A percentile compares a stretch with the other conserved stretches of the same genome.
These are phyloP conservation scores for Croton setiger DNA, from an alignment of 441 rosid genomes.

Conservation along the genomic window DNA sequence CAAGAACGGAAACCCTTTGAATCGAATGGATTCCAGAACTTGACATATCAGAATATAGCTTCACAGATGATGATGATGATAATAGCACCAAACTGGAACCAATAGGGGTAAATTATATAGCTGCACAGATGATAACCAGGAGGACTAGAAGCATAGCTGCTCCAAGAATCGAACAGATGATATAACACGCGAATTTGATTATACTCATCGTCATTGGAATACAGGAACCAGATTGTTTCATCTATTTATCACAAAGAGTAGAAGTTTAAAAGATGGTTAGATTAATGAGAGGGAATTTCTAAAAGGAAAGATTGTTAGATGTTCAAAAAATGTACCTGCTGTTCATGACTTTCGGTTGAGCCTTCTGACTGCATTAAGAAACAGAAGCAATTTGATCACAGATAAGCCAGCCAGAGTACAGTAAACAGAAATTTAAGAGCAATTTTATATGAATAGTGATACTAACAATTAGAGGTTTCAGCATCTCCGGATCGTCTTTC, in stretches of 20 bases:
- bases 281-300: neutral
- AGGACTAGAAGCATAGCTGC: conserved; percentile 30
- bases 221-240: neutral
- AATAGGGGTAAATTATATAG: conserved; percentile 20
- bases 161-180: conserved; percentile 28
- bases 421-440: neutral
- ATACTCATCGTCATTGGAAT: conserved; percentile 17
- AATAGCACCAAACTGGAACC: neutral
- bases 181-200: conserved; percentile 24
- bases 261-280: neutral
- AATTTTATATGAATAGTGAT: conserved; percentile 7
- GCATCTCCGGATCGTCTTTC: conserved; percentile 28
- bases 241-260: conserved; percentile 21
- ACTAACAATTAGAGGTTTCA: conserved; percentile 41
- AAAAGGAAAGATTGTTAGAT: neutral
- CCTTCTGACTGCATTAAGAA: conserved; percentile 26
- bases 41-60: neutral
- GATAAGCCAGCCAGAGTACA: conserved; percentile 3
- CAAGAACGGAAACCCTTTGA: neutral
- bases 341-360: conserved; percentile 15
- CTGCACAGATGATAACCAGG: conserved; percentile 36
- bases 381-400: neutral
- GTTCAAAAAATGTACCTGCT: conserved; percentile 22
- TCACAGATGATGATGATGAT: too few species aligned
- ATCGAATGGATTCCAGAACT: neutral